phyloP scores from a whole-genome alignment of 768 basidiomycete genomes.

The Clathrus columnatus region DNA sequence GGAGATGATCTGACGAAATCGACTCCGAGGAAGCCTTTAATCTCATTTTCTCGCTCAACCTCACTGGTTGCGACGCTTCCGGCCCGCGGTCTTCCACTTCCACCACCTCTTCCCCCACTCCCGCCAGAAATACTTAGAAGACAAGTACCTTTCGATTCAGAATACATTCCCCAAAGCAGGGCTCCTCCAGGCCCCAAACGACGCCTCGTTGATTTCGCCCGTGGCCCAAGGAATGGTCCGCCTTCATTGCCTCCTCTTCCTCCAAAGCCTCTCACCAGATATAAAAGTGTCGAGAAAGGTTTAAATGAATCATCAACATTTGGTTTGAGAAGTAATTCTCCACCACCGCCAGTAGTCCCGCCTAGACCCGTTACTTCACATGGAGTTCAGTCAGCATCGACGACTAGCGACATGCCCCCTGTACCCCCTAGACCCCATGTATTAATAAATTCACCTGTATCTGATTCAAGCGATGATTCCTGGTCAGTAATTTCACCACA shows the following conservation, averaged over 20 bases:
- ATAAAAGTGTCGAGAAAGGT: not conserved
- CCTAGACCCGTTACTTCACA: not conserved
- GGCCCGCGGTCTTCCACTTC: not conserved
- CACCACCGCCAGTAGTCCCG: slow-evolving; percentile 2
- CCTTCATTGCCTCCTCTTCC: not conserved
- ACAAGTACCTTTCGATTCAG: not conserved
- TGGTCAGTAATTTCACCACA: not conserved
- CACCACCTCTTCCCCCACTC: not conserved
- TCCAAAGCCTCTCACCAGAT: not conserved
- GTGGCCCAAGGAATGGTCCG: too few species aligned
- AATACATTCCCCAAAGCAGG: not conserved
- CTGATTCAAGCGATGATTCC: not conserved
- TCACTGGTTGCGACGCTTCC: not conserved
- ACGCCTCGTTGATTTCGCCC: not conserved
- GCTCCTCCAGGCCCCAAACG: not conserved
- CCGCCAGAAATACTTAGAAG: not conserved
- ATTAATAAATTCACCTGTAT: not conserved
- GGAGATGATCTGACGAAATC: not conserved
- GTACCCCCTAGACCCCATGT: not conserved
- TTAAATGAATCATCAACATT: not conserved
- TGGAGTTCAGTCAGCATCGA: not conserved
- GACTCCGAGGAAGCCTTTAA: not conserved
- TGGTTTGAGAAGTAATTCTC: not conserved
- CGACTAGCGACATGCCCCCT: not conserved
- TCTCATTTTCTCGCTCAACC: not conserved